Evolutionary conservation across 2,329 filamentous ascomycete species (phyloP).

Genomic region (Fusarium annulatum): DNA sequence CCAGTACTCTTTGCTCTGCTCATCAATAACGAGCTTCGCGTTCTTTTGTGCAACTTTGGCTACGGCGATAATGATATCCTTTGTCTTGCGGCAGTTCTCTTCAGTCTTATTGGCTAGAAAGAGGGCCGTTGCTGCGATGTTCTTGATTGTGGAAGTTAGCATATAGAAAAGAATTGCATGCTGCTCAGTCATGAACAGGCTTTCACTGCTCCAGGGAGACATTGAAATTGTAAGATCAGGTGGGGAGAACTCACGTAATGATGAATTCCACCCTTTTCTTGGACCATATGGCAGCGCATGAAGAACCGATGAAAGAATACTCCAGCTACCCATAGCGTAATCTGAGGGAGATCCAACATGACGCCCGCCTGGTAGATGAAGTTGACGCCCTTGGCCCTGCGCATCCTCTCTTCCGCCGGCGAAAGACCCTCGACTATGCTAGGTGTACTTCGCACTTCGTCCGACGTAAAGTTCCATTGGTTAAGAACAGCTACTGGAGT

Average conservation of each 20-base stretch:
- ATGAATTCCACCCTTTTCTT: slow-evolving; percentile 81
- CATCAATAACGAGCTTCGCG: slow-evolving; percentile 87
- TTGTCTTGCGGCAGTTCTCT: slow-evolving; percentile 96
- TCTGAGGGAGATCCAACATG: slow-evolving; percentile 89
- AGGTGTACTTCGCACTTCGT: slow-evolving; percentile 84
- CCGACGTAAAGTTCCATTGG: slow-evolving; percentile 91
- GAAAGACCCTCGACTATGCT: slow-evolving; percentile 85
- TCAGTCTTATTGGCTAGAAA: slow-evolving; percentile 98
- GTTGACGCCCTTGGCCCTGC: slow-evolving; percentile 91
- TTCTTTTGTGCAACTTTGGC: slow-evolving; percentile 97
- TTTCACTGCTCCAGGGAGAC: neutral
- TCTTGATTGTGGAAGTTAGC: slow-evolving; percentile 56
- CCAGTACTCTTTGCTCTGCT: slow-evolving; percentile 99
- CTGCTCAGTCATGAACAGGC: neutral
- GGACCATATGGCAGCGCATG: slow-evolving; percentile 87
- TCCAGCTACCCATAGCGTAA: slow-evolving; percentile 90
- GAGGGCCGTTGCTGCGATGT: slow-evolving; percentile 87
- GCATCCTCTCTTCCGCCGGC: slow-evolving; percentile 79
- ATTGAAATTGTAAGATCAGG: neutral
- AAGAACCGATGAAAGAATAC: slow-evolving; percentile 97
- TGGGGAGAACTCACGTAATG: slow-evolving; percentile 76
- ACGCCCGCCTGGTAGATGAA: slow-evolving; percentile 97
- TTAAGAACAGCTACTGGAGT: slow-evolving; percentile 54
- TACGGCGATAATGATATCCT: slow-evolving; percentile 91
- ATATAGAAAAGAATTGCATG: neutral